Percentiles rank a stretch among this genome's conserved stretches.
Evolutionary conservation across 164 flowering plant genomes (phyloP).

Genomic region (Chloranthus sessilifolius): DNA sequence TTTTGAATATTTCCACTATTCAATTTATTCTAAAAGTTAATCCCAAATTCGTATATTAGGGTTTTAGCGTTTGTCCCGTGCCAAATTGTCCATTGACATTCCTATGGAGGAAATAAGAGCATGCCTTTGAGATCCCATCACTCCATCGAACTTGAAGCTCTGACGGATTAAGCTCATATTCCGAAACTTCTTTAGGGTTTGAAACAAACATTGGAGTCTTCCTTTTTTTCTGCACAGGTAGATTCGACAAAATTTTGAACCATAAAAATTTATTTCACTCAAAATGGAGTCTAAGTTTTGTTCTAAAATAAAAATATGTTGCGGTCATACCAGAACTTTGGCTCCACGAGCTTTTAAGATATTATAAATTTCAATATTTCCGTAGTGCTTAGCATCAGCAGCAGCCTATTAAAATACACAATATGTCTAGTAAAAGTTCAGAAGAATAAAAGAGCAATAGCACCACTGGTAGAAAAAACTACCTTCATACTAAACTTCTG

Average conservation of each 20-base stretch:
- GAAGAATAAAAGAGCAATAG: too few relatives aligned
- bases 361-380: slow-evolving; percentile 71
- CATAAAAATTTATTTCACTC: not conserved
- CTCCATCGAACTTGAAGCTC: slow-evolving; percentile 85
- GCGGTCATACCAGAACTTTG: slow-evolving; percentile 57
- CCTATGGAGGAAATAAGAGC: slow-evolving; percentile 17
- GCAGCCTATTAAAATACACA: slow-evolving; percentile 61
- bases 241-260: not conserved
- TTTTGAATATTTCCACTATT: too few relatives aligned
- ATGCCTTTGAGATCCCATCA: slow-evolving; percentile 84
- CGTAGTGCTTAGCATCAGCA: slow-evolving; percentile 95
- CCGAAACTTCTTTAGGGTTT: slow-evolving; percentile 93
- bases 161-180: slow-evolving; percentile 91
- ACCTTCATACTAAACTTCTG: too few relatives aligned
- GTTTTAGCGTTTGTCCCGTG: too few relatives aligned
- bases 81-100: too few relatives aligned
- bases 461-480: too few relatives aligned
- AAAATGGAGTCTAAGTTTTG: not conserved
- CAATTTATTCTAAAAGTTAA: too few relatives aligned
- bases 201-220: slow-evolving; percentile 91
- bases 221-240: slow-evolving; percentile 60
- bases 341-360: slow-evolving; percentile 92
- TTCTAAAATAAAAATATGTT: not conserved
- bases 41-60: too few relatives aligned
- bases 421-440: not conserved